Percentiles rank a stretch among this genome's conserved stretches.
Conservation (phyloP, 805 yeast species). For the Cyberlindnera subsufficiens region DNA sequence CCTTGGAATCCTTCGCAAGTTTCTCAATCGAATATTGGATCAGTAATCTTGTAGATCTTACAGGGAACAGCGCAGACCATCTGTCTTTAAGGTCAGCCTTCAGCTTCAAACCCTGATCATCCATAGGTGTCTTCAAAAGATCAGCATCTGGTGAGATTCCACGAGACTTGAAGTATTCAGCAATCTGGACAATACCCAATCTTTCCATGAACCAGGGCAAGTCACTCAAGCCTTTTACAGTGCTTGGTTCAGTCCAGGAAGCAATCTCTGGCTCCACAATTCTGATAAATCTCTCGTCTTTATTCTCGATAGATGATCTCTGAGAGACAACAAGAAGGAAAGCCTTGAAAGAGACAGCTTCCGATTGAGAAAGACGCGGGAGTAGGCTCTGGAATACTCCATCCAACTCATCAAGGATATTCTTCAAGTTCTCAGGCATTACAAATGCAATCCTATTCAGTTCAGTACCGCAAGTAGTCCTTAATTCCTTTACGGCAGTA, state of each 20-base stretch:
- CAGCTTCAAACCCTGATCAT: slow-evolving; percentile 74
- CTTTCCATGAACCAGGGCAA: slow-evolving; percentile 98
- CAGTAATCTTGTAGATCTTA: slow-evolving; percentile 90
- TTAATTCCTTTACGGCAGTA: slow-evolving; percentile 77
- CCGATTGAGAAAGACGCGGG: slow-evolving; percentile 78
- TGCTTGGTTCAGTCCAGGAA: slow-evolving; percentile 90
- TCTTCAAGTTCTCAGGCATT: slow-evolving; percentile 86
- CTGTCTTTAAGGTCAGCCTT: slow-evolving; percentile 78
- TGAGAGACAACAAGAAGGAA: slow-evolving; percentile 89
- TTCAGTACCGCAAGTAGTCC: slow-evolving; percentile 93
- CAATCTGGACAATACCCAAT: slow-evolving; percentile 89
- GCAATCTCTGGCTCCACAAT: slow-evolving; percentile 90
- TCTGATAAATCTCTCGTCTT: slow-evolving; percentile 70
- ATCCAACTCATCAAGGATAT: slow-evolving; percentile 78
- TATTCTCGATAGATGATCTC: slow-evolving; percentile 67
- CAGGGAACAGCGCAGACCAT: slow-evolving; percentile 94
- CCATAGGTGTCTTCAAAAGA: slow-evolving; percentile 76
- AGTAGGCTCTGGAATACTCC: slow-evolving; percentile 69
- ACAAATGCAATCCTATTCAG: slow-evolving; percentile 87
- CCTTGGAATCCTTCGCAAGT: slow-evolving; percentile 71
- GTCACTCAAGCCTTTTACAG: slow-evolving; percentile 83
- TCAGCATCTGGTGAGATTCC: slow-evolving; percentile 75
- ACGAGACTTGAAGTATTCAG: slow-evolving; percentile 79
- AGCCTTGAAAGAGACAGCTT: slow-evolving; percentile 88
- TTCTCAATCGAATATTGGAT: slow-evolving; percentile 94